Evolutionary conservation across 2,329 filamentous ascomycete genomes (phyloP).

Genomic region (Corinectria fuckeliana): DNA sequence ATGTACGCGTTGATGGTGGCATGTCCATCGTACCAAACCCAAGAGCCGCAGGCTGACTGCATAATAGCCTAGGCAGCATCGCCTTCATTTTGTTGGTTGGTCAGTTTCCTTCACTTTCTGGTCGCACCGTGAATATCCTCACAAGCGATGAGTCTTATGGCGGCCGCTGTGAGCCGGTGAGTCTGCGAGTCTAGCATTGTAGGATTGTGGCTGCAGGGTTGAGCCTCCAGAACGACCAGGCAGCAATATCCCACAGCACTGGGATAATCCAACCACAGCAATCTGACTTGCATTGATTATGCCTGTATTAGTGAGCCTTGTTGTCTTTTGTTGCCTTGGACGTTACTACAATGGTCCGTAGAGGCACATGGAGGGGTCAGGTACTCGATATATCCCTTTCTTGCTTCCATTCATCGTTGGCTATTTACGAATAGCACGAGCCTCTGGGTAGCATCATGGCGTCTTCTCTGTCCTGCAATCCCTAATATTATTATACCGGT

Average conservation of each 20-base stretch:
- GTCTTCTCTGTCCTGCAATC: too few relatives aligned
- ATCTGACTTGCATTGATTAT: neutral
- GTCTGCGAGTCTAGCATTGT: too few relatives aligned
- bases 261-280: neutral
- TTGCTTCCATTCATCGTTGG: too few relatives aligned
- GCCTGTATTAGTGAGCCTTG: neutral
- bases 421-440: too few relatives aligned
- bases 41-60: neutral
- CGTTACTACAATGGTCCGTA: too few relatives aligned
- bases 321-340: too few relatives aligned
- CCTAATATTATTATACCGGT: too few relatives aligned
- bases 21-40: neutral
- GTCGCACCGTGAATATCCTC: neutral
- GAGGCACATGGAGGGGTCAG: too few relatives aligned
- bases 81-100: neutral
- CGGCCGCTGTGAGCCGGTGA: conserved; percentile 57
- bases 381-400: too few relatives aligned
- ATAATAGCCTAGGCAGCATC: neutral
- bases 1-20: too few relatives aligned
- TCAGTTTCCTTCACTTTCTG: neutral
- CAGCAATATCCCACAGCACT: neutral
- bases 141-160: conserved; percentile 52
- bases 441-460: too few relatives aligned
- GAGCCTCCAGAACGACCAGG: neutral
- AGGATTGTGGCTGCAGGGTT: too few relatives aligned